A percentile compares a stretch with the other conserved stretches of the same genome.
phyloP scores from a whole-genome alignment of 208 protist genomes.

The Wallacemonas sp. region DNA sequence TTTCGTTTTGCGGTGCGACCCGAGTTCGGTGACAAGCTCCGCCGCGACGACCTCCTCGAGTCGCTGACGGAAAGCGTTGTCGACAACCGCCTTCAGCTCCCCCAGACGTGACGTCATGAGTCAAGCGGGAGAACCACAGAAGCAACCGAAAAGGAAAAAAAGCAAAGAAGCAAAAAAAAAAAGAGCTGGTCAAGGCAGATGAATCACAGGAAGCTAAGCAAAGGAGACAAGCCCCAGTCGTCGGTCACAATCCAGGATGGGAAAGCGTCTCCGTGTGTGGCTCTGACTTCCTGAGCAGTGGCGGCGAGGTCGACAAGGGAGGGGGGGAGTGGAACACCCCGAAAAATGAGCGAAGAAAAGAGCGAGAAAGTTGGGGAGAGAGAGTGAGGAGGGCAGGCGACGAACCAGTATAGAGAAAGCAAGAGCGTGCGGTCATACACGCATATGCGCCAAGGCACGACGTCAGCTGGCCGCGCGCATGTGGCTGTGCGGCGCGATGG shows the following conservation, averaged over 20 bases:
- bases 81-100: slow-evolving; percentile 44
- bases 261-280: no score
- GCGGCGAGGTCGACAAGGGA: no score
- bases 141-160: neutral
- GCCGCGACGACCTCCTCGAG: slow-evolving; percentile 75
- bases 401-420: no score
- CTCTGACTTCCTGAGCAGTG: no score
- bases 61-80: slow-evolving; percentile 66
- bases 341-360: no score
- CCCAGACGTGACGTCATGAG: slow-evolving; percentile 41
- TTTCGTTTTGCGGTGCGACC: slow-evolving; percentile 37
- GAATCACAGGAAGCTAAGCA: neutral
- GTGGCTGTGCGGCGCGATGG: no score
- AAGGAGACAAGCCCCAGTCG: neutral
- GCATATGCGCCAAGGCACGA: no score
- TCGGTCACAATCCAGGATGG: no score
- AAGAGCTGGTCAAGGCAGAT: no score
- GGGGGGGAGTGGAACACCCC: no score
- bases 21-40: slow-evolving; percentile 71
- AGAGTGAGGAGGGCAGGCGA: slow-evolving; percentile 33
- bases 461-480: no score
- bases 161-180: slow-evolving; percentile 20
- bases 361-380: slow-evolving; percentile 25
- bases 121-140: neutral
- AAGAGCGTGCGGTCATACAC: no score